Evolutionary conservation across 139 green algal genomes (phyloP).

Genomic region (Eudorina sp.): DNA sequence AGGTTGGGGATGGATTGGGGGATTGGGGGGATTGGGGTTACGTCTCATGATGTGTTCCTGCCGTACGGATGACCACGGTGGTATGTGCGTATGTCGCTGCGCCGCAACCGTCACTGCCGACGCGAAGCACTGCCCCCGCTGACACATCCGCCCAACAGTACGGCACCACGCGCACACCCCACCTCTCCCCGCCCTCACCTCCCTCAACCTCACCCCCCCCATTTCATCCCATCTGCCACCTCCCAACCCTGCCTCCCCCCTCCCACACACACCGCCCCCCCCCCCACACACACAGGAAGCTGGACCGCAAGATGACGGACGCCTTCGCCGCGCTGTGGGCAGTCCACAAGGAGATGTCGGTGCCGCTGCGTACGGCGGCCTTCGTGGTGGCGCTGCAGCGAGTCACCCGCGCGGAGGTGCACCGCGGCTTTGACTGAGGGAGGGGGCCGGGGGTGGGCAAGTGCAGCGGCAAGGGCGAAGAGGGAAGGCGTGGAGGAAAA

Average conservation of each 20-base stretch:
- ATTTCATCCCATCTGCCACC: no score
- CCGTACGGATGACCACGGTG: neutral
- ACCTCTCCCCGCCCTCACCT: neutral
- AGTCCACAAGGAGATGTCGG: slow-evolving; percentile 63
- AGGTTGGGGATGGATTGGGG: no score
- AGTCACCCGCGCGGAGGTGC: slow-evolving; percentile 84
- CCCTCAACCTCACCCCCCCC: neutral
- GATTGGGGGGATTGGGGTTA: no score
- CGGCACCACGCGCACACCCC: neutral
- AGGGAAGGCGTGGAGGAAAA: no score
- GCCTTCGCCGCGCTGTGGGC: slow-evolving; percentile 78
- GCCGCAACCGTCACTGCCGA: no score
- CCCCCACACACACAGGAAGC: slow-evolving; percentile 36
- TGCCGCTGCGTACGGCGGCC: slow-evolving; percentile 85
- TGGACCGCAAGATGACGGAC: slow-evolving; percentile 80
- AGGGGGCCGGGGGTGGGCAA: neutral
- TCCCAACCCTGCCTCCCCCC: neutral
- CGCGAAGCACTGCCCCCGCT: neutral
- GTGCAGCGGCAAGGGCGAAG: neutral
- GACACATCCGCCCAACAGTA: no score
- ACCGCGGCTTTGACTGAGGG: slow-evolving; percentile 89
- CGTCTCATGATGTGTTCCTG: neutral
- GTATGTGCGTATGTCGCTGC: neutral
- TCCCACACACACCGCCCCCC: neutral
- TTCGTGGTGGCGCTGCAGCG: slow-evolving; percentile 90